Evolutionary conservation across 2,329 filamentous ascomycete species (phyloP), one percentile per base, ranked within the genome.

Genomic region (Aspergillus fructus): DNA sequence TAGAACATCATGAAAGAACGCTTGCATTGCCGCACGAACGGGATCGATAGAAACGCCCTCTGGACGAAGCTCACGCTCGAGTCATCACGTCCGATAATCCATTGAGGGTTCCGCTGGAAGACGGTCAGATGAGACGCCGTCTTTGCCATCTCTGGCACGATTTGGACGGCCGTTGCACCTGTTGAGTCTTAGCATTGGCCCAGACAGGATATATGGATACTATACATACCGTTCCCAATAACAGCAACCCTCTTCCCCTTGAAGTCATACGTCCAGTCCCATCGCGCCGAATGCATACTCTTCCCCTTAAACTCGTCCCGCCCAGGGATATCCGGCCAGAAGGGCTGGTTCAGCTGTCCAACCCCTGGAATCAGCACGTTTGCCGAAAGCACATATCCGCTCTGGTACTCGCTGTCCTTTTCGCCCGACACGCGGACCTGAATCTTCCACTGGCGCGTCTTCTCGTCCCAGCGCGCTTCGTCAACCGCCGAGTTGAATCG

Each of bases 81-180:
- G 56, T 86, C 83, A 3, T 71, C 59, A 15, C 84, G 80, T 3
- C 83, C 83, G 2, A 83, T 76, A 5, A 86, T 68, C 83, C 83
- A 86, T 62, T 85, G 85, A 0, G 84, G 81, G 0, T 82, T 82
- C 15, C 84, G 74, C 64, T 86, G 83, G 66, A 82, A 85, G 13
- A 86, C 71, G 0, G 79, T 81, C 15, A 86, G 68, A 12, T 78
- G 73, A 2, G 77, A 74, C 9, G 79, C 80, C 3, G 77, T 73
- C 43, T 81, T 81, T 2, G 79, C 78, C 34, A 85, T 74, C 52
- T 85, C 83, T 1, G 84, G 83, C 30, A 85, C 75, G 60, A 86
- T 85, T 59, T 86, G 84, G 2, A 78, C 79, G 2, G 83, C 82
- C 0, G 83, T 85, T 37, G 83, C 83, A 6, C 82, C 81, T 79